phyloP scores from a whole-genome alignment of 306 rosid species.

The Vigna nakashimae region DNA sequence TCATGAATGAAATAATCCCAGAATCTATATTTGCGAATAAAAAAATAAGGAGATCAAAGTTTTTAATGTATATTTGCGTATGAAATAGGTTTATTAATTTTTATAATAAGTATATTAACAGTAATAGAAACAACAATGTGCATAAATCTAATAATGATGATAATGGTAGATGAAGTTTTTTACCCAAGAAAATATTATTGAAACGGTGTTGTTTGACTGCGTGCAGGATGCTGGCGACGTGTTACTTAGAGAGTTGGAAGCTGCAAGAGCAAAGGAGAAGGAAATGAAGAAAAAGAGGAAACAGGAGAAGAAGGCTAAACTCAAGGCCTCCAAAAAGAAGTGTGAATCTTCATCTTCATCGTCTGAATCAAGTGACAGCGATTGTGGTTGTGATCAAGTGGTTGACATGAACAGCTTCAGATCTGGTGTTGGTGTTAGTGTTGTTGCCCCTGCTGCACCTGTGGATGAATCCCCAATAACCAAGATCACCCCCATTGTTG shows the following conservation, averaged over 20 bases:
- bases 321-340: conserved; percentile 55
- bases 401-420: conserved; percentile 53
- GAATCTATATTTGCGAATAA: no score
- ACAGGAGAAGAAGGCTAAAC: conserved; percentile 61
- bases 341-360: conserved; percentile 68
- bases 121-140: neutral
- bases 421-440: conserved; percentile 40
- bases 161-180: neutral
- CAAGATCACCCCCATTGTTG: conserved; percentile 29
- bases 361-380: conserved; percentile 76
- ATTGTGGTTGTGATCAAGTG: conserved; percentile 62
- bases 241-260: conserved; percentile 59
- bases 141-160: neutral
- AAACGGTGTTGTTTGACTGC: neutral
- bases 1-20: neutral
- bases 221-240: conserved; percentile 63
- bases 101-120: no score
- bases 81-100: no score
- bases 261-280: conserved; percentile 61
- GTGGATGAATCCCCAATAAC: conserved; percentile 31
- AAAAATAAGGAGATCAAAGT: neutral
- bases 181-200: neutral
- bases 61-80: neutral
- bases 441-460: conserved; percentile 44
- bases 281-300: conserved; percentile 68